Evolutionary conservation across 164 flowering plant genomes (phyloP), one percentile per base, ranked within the genome.

Genomic region (Stephania japonica): DNA sequence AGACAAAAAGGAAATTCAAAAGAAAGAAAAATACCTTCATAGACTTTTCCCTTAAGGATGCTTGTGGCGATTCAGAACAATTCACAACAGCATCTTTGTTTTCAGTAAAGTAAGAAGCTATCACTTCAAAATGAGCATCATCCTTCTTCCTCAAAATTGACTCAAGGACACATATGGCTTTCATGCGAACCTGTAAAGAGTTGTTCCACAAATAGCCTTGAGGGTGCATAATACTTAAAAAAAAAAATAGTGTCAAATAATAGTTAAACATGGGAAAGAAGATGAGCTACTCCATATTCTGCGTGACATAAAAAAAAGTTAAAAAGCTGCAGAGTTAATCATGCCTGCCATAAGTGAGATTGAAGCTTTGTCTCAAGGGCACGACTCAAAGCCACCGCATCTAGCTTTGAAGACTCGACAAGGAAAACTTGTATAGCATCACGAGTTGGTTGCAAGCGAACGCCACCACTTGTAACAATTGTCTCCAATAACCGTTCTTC

Each of bases 51-150:
- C 97, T 84, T 32, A 93, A 72, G 69, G 98, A 93, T 71, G 90
- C 84, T 84, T 96, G 99, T 44, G 97, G 99, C 67, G 97, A 89
- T 75, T 96, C 95, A 5, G 91, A 87, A 76, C 99, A 96, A 79
- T 75, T 81, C 25, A 89, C 65, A 42, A 96, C 83, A 65, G 65
- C 80, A 73, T 96, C 92, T 71, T 44, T 81, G 73, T 90, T 91
- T 53, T 93, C 97, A 78, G 80, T 74, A 76, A 93, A 93, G 81
- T 87, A 96, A 47, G 92, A 84, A 25, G 82, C 85, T n/a, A 96
- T 79, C 67, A 78, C 62, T 6, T 83, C 70, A 82, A 91, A 91
- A 71, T 80, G 84, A 5, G 82, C 86, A 38, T 87, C 93, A 69
- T 93, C 97, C 79, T 83, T 87, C 77, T 82, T 93, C 83, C 97